Evolutionary conservation across 176 grass and related monocot species (phyloP).

Genomic region (Urochloa ruziziensis): DNA sequence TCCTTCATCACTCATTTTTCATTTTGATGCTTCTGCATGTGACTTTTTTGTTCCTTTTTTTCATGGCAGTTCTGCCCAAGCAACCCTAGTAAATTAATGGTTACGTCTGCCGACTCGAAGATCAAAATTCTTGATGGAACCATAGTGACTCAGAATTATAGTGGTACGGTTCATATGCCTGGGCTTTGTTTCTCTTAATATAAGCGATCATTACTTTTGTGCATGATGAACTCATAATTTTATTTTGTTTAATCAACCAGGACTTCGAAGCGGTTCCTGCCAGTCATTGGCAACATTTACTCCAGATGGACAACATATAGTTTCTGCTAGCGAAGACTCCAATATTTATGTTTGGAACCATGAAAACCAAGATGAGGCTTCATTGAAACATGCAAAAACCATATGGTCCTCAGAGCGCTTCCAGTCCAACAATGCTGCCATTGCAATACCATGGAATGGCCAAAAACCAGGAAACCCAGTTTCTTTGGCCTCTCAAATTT

Average conservation of each 20-base stretch:
- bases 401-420: slow-evolving; percentile 77
- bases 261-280: slow-evolving; percentile 52
- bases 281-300: slow-evolving; percentile 72
- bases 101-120: slow-evolving; percentile 85
- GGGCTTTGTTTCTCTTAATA: background rate
- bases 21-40: slow-evolving; percentile 27
- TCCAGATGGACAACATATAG: slow-evolving; percentile 63
- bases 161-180: slow-evolving; percentile 57
- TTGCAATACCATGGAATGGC: slow-evolving; percentile 81
- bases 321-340: slow-evolving; percentile 76
- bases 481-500: slow-evolving; percentile 34
- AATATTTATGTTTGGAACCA: slow-evolving; percentile 83
- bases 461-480: slow-evolving; percentile 27
- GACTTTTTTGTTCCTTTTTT: slow-evolving; percentile 24
- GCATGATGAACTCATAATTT: slow-evolving; percentile 23
- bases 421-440: slow-evolving; percentile 51
- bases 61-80: slow-evolving; percentile 68
- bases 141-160: slow-evolving; percentile 75
- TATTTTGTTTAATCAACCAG: slow-evolving; percentile 44
- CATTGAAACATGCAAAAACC: slow-evolving; percentile 61
- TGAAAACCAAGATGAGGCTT: slow-evolving; percentile 42
- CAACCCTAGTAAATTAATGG: slow-evolving; percentile 65
- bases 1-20: background rate
- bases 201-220: background rate
- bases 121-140: slow-evolving; percentile 75